Conservation (phyloP, 1,284 basidiomycete species). For the Macrocybe sp. region DNA sequence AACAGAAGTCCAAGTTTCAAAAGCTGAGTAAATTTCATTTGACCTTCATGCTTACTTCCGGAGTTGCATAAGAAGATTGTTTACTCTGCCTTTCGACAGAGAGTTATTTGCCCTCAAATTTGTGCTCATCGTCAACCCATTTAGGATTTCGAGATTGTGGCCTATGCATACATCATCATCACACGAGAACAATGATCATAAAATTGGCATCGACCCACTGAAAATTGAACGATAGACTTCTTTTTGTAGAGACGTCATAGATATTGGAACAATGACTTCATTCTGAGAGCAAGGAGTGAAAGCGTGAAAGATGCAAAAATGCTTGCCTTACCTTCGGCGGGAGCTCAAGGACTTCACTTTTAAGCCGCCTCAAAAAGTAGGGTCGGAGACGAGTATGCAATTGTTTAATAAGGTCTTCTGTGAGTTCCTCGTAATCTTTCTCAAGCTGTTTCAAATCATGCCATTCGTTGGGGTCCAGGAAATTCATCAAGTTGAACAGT, state of each 20-base stretch:
- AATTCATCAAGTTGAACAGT: conserved; percentile 93
- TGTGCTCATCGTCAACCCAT: conserved; percentile 44
- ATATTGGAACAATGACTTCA: conserved; percentile 89
- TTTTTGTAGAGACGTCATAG: conserved; percentile 86
- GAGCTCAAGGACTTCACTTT: conserved; percentile 87
- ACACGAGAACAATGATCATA: background rate
- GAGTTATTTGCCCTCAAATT: conserved; percentile 28
- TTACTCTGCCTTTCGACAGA: conserved; percentile 48
- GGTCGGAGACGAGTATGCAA: conserved; percentile 79
- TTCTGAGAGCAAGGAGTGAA: conserved; percentile 42
- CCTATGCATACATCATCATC: conserved; percentile 33
- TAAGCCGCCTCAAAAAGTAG: conserved; percentile 91
- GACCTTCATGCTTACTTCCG: conserved; percentile 54
- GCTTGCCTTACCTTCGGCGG: conserved; percentile 73
- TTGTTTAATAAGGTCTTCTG: conserved; percentile 73
- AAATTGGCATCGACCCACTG: conserved; percentile 35
- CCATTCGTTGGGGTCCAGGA: conserved; percentile 80
- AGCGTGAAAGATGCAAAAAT: conserved; percentile 1
- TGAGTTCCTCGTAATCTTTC: conserved; percentile 69
- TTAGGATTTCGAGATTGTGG: conserved; percentile 64
- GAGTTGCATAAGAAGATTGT: conserved; percentile 84
- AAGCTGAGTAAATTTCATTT: background rate
- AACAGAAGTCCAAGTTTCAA: conserved; percentile 3
- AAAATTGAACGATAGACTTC: conserved; percentile 85
- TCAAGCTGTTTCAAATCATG: conserved; percentile 67